Base-by-base conservation (phyloP, 192 early-diverging fungal species). In the Cetraspora pellucida region DNA sequence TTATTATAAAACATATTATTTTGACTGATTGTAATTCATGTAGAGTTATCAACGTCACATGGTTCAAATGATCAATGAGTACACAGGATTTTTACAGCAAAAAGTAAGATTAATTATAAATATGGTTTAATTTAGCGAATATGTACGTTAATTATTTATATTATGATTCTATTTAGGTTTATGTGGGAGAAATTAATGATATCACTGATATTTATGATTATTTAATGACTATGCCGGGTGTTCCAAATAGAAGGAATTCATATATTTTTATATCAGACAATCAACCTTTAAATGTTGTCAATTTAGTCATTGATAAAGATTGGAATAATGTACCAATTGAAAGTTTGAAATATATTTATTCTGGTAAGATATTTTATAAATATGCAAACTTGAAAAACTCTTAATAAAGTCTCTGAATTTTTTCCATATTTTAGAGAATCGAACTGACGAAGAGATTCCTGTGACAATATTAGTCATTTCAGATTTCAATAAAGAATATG, bases 191-290 rank as follows among this genome's bases (percentile, higher is more conserved):
- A 47, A 78, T 98, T 19, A 31, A 71, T 0, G 82, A 90, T 21
- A 77, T 85, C 5, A 81, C 81, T 14, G 74, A 93, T 47, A 50
- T 96, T 11, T 95, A 92, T 59, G 92, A 93, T 0, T 89, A 89
- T 70, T 85, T 97, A 10, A 78, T 94, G 66, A 89, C 87, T 3
- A 80, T 86, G 71, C 87, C 91, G 19, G 78, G 82, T 54, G 89
- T 93, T 0, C 73, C 87, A n/a, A 25, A 75, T 10, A 79, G 84
- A 23, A 90, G 97, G 57, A 96, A 92, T 80, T 75, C 85, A 8
- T 85, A 87, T 66, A 83, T 95, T 64, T 87, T 89, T 78, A 69
- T 84, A 16, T 83, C 87, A 3, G 86, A 85, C 47, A 66, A 77
- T 6, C 60, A 79, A 2, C 84, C 85, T 19, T 58, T 89, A 21